Conservation (phyloP, 805 yeast species). For the Lachancea cidri region DNA sequence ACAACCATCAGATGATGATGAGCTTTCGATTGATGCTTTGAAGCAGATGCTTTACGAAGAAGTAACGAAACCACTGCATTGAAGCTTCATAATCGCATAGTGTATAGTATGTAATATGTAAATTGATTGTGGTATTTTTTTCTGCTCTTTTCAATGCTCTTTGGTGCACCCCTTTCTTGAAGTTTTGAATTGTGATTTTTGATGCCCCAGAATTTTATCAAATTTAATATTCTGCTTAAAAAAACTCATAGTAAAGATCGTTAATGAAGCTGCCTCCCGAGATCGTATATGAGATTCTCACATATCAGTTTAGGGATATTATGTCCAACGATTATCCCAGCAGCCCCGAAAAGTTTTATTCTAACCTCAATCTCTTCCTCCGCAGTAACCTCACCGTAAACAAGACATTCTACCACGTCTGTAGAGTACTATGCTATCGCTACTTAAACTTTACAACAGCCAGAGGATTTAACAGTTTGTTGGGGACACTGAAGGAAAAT, state of each 20-base stretch:
- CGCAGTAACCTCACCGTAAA: constrained; percentile 51
- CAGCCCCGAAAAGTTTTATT: constrained; percentile 38
- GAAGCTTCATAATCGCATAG: background rate
- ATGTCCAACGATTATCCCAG: constrained; percentile 46
- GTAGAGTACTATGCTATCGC: constrained; percentile 54
- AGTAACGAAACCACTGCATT: constrained; percentile 49
- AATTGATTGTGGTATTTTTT: too few species aligned
- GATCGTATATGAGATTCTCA: constrained; percentile 49
- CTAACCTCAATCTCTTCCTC: constrained; percentile 46
- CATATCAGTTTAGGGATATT: constrained; percentile 48
- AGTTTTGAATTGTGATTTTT: too few species aligned
- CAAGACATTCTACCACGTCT: constrained; percentile 52
- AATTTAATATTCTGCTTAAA: too few species aligned
- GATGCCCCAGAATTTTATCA: too few species aligned
- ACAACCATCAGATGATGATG: constrained; percentile 51
- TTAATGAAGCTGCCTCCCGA: constrained; percentile 44
- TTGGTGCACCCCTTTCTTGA: background rate
- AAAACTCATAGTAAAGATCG: too few species aligned
- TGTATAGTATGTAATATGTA: too few species aligned
- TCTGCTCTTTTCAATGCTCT: background rate
- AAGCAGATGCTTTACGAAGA: constrained; percentile 76
- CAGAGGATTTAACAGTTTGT: constrained; percentile 67
- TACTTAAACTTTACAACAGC: constrained; percentile 76
- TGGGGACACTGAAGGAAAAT: constrained; percentile 47
- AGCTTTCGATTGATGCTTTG: constrained; percentile 65